These are phyloP conservation scores for Neurospora intermedia DNA, from an alignment of 495 filamentous ascomycete genomes.

Conservation along the genomic window DNA sequence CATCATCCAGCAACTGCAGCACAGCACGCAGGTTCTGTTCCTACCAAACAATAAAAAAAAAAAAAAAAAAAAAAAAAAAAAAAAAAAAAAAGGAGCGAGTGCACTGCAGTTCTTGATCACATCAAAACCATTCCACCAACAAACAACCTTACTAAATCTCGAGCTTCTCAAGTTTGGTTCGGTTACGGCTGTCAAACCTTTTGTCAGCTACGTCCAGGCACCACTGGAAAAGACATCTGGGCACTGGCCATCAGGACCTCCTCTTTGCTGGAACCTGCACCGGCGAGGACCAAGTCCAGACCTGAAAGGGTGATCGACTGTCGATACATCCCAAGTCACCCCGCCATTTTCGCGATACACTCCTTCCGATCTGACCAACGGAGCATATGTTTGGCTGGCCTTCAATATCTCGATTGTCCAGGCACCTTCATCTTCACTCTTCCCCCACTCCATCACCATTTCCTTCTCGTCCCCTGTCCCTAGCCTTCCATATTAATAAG, in stretches of 20 bases:
- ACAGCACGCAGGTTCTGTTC: not conserved
- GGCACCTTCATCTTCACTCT: not conserved
- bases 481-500: not conserved
- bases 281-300: not conserved
- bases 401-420: not conserved
- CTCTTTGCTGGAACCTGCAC: not conserved
- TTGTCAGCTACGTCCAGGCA: not conserved
- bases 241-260: not conserved
- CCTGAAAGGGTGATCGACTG: not conserved
- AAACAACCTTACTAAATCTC: not conserved
- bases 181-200: not conserved
- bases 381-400: not conserved
- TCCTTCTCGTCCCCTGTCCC: not conserved
- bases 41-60: not conserved
- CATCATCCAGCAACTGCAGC: not conserved
- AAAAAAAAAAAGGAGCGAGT: not conserved
- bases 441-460: constrained; percentile 1
- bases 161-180: not conserved
- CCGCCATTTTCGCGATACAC: not conserved
- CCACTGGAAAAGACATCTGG: not conserved
- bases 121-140: not conserved
- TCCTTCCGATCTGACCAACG: not conserved
- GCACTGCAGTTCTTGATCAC: not conserved
- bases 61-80: not conserved
- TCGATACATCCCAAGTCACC: not conserved